Conservation (phyloP, 345 rosid species). For the Stellera chamaejasme region DNA sequence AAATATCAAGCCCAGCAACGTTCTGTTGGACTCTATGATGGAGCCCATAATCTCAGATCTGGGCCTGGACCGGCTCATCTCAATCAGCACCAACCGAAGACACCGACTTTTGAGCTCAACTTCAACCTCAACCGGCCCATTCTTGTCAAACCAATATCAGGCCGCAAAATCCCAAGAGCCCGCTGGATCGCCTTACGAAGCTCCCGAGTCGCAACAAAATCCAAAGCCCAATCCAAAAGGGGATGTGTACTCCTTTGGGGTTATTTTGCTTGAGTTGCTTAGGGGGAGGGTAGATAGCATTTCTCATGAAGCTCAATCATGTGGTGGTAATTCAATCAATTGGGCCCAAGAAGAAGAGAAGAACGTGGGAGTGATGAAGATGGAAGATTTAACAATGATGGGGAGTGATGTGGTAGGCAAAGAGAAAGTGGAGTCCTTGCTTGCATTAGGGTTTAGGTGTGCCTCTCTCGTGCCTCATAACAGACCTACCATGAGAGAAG, state of each 20-base stretch:
- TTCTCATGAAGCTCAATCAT: constrained; percentile 33
- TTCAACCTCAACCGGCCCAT: constrained; percentile 12
- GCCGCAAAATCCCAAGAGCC: constrained; percentile 1
- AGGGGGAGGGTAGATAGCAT: constrained; percentile 35
- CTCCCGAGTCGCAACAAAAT: constrained; percentile 55
- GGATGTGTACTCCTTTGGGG: constrained; percentile 73
- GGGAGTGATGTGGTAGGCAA: constrained; percentile 36
- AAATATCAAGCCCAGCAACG: constrained; percentile 60
- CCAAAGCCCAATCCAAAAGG: constrained; percentile 49
- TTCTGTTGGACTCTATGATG: constrained; percentile 45
- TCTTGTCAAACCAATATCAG: constrained; percentile 25
- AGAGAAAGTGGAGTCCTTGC: constrained; percentile 35
- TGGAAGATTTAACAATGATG: constrained; percentile 39
- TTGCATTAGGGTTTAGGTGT: constrained; percentile 55
- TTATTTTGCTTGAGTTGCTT: constrained; percentile 57
- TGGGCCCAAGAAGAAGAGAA: constrained; percentile 30
- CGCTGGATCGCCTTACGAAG: constrained; percentile 30
- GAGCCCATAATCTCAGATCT: constrained; percentile 58
- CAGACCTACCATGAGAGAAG: constrained; percentile 82
- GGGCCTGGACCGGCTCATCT: constrained; percentile 43
- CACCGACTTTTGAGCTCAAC: constrained; percentile 9
- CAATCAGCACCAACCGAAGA: constrained; percentile 13
- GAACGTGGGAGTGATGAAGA: constrained; percentile 24
- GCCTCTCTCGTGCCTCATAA: constrained; percentile 48
- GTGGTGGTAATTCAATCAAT: constrained; percentile 14